Base-by-base conservation (phyloP, 768 basidiomycete genomes). In the Ramaria rubella region DNA sequence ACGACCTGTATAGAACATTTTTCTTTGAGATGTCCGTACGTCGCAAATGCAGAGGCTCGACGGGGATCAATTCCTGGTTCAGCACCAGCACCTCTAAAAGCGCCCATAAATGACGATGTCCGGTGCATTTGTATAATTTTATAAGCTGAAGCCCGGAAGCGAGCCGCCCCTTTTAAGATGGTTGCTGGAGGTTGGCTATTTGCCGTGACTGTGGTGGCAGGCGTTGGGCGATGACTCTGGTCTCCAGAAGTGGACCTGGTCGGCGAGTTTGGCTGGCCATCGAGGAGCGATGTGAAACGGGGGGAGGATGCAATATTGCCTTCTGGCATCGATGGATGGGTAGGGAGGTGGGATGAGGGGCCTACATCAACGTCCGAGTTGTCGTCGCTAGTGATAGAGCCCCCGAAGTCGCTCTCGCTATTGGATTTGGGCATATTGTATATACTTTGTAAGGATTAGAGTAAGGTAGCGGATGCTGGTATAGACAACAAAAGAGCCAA, bases 61-160 rank as follows among this genome's bases (percentile, higher is more conserved):
- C 83, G 79, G 21, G 85, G 83, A 69, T 87, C 83, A 29, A 86
- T 70, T 59, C 86, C 86, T 11, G 85, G 86, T 64, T 88, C 86
- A 14, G 82, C 86, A 19, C 86, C 86, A 30, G 81, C 67, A 2
- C 71, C 70, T 12, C 69, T 64, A 64, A 70, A 12, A 27, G 33
- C 48, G 26, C 44, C 38, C 56, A 70, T 61, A 66, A 72, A 55
- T 2, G 66, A 66, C 23, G 81, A 76, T 33, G 81, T 78, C 17
- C 80, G 80, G 58, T 75, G 76, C 72, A 87, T 75, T 8, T 79
- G 72, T 52, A 88, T 85, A 44, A 87, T 76, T 67, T 81, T 85
- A 55, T 76, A 77, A 34, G 80, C 85, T 0, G 77, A 72, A 1
- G 73, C 64, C 14, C 79, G 75, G 67, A 87, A 86, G 38, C 71